Base-by-base conservation (phyloP, 805 yeast genomes). In the Candida ponderosae region DNA sequence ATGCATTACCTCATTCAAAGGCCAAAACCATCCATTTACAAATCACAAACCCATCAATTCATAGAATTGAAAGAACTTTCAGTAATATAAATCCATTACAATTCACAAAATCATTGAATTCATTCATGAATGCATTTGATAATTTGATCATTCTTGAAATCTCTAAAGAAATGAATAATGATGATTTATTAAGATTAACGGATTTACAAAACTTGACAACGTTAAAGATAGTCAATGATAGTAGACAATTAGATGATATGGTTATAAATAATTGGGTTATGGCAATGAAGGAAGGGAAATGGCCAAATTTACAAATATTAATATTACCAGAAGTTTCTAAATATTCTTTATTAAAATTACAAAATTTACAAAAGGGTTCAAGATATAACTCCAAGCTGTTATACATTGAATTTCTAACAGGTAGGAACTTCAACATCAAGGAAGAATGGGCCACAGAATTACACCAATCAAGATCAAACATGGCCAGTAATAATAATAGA, bases 51-150 rank as follows among this genome's bases (percentile, higher is more conserved):
- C 19, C 46, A 0, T 34, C 38, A 15, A 51, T 49, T 27, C 66
- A 62, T 39, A 39, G 68, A 23, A 45, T 62, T n/a, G 68, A 63
- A 40, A 51, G 64, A 6, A 39, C 62, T 2, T 57, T 50, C 30
- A 40, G 46, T 4, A 60, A 62, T 40, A 30, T 56, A 13, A 33
- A 40, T 6, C 28, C 46, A 11, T 34, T 46, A 3, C 35, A 37
- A 7, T 36, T 51, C n/a, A 40, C 42, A 11, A 31, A 33, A 8
- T 20, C 43, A 1, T 36, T 52, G 20, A 40, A 37, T 24, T 11
- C 28, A 1, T 43, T 48, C 32, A 15, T 29, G 27, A 5, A 24
- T 24, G n/a, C n/a, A 24, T 53, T 50, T 20, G 16, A 38, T 0
- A 43, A 53, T 27, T 10, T 53, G 15, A 34, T 42, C 4, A 35